Evolutionary conservation across 148 eudicot species (phyloP).

Genomic region (Camellia sinensis): DNA sequence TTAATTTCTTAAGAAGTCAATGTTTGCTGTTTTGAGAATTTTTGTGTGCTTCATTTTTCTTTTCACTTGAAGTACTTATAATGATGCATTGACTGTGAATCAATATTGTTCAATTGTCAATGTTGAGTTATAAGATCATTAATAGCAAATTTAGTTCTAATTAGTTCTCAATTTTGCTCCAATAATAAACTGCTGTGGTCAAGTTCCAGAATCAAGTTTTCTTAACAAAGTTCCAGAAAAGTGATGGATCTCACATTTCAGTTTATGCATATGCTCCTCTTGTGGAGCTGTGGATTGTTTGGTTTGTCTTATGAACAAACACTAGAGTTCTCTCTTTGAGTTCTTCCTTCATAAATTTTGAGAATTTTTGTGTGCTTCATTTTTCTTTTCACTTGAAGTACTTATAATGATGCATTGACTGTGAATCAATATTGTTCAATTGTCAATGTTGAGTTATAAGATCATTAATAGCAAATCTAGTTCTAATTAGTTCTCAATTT

Average conservation of each 20-base stretch:
- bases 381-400: background rate
- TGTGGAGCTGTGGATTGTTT: background rate
- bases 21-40: background rate
- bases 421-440: background rate
- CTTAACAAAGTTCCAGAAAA: too few species aligned
- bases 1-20: too few species aligned
- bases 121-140: background rate
- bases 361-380: background rate
- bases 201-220: too few species aligned
- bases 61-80: background rate
- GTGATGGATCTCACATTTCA: background rate
- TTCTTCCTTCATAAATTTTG: conserved; percentile 4
- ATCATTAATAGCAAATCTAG: background rate
- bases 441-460: background rate
- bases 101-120: background rate
- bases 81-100: background rate
- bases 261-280: background rate
- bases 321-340: background rate
- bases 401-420: background rate
- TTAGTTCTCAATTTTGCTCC: too few species aligned
- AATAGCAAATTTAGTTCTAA: too few species aligned
- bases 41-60: background rate
- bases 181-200: too few species aligned
- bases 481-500: too few species aligned
- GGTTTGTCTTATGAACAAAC: conserved; percentile 6